These are phyloP conservation scores for Vitis riparia DNA, from an alignment of 164 flowering plant genomes.

Conservation along the genomic window DNA sequence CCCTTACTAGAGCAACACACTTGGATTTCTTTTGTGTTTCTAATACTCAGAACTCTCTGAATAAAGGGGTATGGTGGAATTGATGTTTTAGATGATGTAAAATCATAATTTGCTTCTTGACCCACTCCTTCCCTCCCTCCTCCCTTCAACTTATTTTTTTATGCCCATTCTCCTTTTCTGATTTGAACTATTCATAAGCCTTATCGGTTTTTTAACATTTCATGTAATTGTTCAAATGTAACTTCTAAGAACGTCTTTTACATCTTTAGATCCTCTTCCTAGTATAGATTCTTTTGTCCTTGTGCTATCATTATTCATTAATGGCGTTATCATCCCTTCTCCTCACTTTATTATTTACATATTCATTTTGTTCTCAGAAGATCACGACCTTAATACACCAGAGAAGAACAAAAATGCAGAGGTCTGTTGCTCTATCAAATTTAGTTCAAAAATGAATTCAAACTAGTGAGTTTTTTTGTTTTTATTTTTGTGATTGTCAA, in stretches of 20 bases:
- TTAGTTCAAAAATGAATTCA: conserved; percentile 2
- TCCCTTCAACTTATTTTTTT: not conserved
- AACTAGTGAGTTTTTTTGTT: conserved; percentile 4
- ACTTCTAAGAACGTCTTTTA: not conserved
- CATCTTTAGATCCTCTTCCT: not conserved
- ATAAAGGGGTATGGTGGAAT: too few species aligned
- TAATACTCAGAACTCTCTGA: too few species aligned
- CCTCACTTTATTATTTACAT: not conserved
- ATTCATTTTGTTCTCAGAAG: conserved; percentile 33
- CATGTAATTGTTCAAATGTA: not conserved
- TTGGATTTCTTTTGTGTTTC: too few species aligned
- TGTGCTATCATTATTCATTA: not conserved
- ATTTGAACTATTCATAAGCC: not conserved
- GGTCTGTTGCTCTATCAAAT: conserved; percentile 34
- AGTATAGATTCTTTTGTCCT: not conserved
- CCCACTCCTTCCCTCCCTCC: too few species aligned
- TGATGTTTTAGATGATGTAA: too few species aligned
- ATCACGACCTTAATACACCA: conserved; percentile 17
- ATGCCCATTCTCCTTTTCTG: not conserved
- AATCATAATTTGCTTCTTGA: not conserved
- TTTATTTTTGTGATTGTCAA: not conserved
- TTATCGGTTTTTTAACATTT: not conserved
- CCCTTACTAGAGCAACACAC: too few species aligned
- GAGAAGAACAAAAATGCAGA: conserved; percentile 32
- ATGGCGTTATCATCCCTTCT: not conserved